Conservation (phyloP, 2,329 filamentous ascomycete species). For the Elsinoe ampelina region DNA sequence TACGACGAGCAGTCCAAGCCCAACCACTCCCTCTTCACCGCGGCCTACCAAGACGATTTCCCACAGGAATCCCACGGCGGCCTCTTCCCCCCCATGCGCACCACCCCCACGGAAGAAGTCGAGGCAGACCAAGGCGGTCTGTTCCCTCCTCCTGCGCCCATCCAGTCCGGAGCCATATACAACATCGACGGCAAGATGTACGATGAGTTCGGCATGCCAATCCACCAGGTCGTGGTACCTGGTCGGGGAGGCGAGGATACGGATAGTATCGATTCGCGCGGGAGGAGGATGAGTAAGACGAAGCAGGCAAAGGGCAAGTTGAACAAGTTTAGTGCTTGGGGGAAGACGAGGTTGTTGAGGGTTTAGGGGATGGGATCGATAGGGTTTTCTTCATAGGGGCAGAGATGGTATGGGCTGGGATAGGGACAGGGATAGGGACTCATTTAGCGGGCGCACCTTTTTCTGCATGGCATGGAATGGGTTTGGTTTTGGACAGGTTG, state of each 20-base stretch:
- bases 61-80: neutral
- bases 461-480: no score
- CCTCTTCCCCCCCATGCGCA: constrained; percentile 3
- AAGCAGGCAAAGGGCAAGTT: constrained; percentile 13
- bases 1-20: constrained; percentile 6
- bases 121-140: neutral
- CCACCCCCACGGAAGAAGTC: neutral
- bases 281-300: constrained; percentile 10
- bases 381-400: no score
- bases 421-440: neutral
- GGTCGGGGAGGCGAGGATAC: neutral
- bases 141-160: neutral
- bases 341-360: constrained; percentile 11
- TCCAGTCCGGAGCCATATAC: constrained; percentile 9
- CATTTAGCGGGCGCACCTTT: no score
- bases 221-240: neutral
- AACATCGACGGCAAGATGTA: constrained; percentile 11
- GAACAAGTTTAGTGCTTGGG: constrained; percentile 11
- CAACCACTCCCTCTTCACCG: constrained; percentile 5
- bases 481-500: neutral
- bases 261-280: neutral
- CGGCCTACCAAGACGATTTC: constrained; percentile 1
- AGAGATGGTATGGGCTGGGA: neutral
- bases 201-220: constrained; percentile 12
- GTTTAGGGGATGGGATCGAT: no score